phyloP scores from a whole-genome alignment of 2,329 filamentous ascomycete species.

The Clarireedia sp. region DNA sequence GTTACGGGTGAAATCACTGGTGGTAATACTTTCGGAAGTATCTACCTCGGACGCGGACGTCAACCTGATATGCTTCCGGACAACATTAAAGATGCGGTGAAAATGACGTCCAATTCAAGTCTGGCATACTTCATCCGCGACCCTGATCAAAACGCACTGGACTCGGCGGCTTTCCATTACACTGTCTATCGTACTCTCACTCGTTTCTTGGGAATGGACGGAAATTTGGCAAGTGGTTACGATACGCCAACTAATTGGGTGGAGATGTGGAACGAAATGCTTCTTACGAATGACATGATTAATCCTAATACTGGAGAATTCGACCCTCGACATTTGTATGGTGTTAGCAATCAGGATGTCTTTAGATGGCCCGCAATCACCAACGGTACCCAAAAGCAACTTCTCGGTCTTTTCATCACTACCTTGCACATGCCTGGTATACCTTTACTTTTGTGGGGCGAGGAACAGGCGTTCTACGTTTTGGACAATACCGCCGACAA shows the following conservation, averaged over 20 bases:
- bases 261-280: constrained; percentile 45
- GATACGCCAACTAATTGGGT: constrained; percentile 47
- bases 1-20: constrained; percentile 56
- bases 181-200: constrained; percentile 55
- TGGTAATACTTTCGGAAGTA: constrained; percentile 50
- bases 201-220: constrained; percentile 50
- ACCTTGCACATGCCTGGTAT: constrained; percentile 54
- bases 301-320: constrained; percentile 53
- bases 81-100: constrained; percentile 41
- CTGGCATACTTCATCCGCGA: constrained; percentile 44
- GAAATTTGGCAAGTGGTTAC: constrained; percentile 44
- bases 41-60: constrained; percentile 55
- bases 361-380: constrained; percentile 54
- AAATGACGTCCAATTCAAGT: constrained; percentile 36
- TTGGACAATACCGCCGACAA: constrained; percentile 56
- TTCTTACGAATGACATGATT: constrained; percentile 50
- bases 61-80: constrained; percentile 44
- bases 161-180: constrained; percentile 56
- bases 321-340: constrained; percentile 58
- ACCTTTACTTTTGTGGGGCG: constrained; percentile 52
- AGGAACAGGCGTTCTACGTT: constrained; percentile 58
- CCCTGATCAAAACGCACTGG: constrained; percentile 44
- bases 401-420: constrained; percentile 50
- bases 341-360: constrained; percentile 58
- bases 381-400: constrained; percentile 48